Conservation (phyloP, 305 asterid species). For the Fraxinus angustifolia region DNA sequence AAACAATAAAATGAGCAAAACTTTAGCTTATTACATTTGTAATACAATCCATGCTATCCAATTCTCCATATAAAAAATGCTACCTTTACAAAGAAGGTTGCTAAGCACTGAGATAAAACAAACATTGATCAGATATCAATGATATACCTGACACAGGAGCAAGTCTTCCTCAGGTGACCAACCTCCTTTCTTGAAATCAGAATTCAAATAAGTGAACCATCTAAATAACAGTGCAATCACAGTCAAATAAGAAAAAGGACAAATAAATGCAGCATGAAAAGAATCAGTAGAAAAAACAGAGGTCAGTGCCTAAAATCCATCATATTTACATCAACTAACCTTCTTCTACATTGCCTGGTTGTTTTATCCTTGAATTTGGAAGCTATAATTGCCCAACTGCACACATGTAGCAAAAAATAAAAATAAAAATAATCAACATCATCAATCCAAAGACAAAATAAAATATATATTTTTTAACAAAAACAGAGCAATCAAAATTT, state of each 20-base stretch:
- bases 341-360: slow-evolving; percentile 97
- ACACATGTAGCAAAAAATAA: slow-evolving; percentile 18
- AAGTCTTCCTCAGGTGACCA: slow-evolving; percentile 99
- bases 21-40: neutral
- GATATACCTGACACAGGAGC: slow-evolving; percentile 87
- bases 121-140: neutral
- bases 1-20: slow-evolving; percentile 5
- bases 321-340: slow-evolving; percentile 50
- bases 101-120: neutral
- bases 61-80: neutral
- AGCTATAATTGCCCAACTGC: slow-evolving; percentile 90
- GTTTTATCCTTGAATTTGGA: slow-evolving; percentile 94
- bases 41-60: neutral
- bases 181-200: slow-evolving; percentile 99
- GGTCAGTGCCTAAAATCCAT: slow-evolving; percentile 20
- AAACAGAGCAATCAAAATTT: slow-evolving; percentile 20
- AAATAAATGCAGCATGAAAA: slow-evolving; percentile 3
- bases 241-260: slow-evolving; percentile 16
- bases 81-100: neutral
- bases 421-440: slow-evolving; percentile 28
- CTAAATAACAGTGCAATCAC: slow-evolving; percentile 45
- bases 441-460: slow-evolving; percentile 13
- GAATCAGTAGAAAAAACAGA: slow-evolving; percentile 14
- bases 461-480: neutral
- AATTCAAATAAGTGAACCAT: slow-evolving; percentile 98